Conservation (phyloP, 179 eudicot species). For the Amaranthus tricolor region DNA sequence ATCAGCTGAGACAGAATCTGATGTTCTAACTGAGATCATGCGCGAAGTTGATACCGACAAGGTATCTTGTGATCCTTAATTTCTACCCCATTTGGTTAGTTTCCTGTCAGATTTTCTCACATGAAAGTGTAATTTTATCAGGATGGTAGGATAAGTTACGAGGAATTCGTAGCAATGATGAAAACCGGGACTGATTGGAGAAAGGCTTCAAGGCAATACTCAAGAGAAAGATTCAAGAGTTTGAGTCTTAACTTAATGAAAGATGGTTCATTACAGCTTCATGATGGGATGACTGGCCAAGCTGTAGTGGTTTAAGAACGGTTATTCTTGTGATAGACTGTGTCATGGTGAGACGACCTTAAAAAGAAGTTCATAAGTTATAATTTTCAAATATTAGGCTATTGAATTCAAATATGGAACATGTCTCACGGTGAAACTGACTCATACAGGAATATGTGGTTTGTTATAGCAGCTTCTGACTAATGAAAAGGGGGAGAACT, state of each 20-base stretch:
- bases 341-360: no score
- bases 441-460: no score
- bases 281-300: constrained; percentile 72
- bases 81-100: neutral
- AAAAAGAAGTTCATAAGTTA: no score
- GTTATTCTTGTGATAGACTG: no score
- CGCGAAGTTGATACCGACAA: constrained; percentile 89
- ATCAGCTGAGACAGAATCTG: constrained; percentile 62
- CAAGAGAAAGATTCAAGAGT: constrained; percentile 87
- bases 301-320: constrained; percentile 46
- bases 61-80: constrained; percentile 30
- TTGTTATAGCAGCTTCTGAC: neutral
- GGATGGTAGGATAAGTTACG: constrained; percentile 87
- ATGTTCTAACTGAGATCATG: constrained; percentile 74
- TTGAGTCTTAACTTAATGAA: constrained; percentile 85
- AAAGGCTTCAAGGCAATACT: constrained; percentile 91
- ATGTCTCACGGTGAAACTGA: no score
- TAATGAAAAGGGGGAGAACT: neutral
- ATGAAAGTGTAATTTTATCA: constrained; percentile 20
- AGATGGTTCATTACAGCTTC: constrained; percentile 84
- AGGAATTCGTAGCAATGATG: constrained; percentile 95
- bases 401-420: no score
- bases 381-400: no score
- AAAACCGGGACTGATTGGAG: constrained; percentile 98
- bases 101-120: neutral